Percentiles rank a stretch among this genome's conserved stretches.
These are phyloP conservation scores for Nepenthes alata DNA, from an alignment of 179 eudicot genomes.

Conservation along the genomic window DNA sequence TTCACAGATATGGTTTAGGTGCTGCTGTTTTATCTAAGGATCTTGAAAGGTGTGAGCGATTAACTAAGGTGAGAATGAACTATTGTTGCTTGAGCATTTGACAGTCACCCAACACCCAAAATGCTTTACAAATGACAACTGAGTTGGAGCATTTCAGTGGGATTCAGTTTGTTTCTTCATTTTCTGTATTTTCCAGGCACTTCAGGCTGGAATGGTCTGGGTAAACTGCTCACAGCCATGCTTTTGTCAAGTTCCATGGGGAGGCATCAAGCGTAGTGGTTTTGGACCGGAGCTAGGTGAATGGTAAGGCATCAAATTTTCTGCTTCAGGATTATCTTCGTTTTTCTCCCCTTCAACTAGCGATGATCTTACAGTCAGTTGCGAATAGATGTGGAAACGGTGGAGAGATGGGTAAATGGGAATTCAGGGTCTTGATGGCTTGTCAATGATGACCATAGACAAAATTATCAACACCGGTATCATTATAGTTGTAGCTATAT, in stretches of 20 bases:
- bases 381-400: too few species aligned
- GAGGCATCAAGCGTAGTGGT: slow-evolving; percentile 94
- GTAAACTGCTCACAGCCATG: slow-evolving; percentile 99
- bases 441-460: too few species aligned
- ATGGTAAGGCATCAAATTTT: slow-evolving; percentile 44
- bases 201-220: slow-evolving; percentile 84
- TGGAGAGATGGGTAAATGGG: too few species aligned
- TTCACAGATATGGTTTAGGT: slow-evolving; percentile 65
- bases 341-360: not conserved
- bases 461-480: too few species aligned
- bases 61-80: slow-evolving; percentile 62
- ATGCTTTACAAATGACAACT: not conserved
- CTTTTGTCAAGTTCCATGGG: slow-evolving; percentile 99
- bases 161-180: not conserved
- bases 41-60: slow-evolving; percentile 78
- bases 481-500: too few species aligned
- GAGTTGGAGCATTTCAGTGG: not conserved
- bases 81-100: slow-evolving; percentile 3
- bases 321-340: not conserved
- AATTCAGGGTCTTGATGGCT: too few species aligned
- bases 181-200: slow-evolving; percentile 27
- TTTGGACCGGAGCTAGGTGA: slow-evolving; percentile 98
- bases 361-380: not conserved
- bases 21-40: slow-evolving; percentile 84
- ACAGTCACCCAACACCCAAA: not conserved